Conservation (phyloP, 306 rosid genomes). For the Cucumis hystrix region DNA sequence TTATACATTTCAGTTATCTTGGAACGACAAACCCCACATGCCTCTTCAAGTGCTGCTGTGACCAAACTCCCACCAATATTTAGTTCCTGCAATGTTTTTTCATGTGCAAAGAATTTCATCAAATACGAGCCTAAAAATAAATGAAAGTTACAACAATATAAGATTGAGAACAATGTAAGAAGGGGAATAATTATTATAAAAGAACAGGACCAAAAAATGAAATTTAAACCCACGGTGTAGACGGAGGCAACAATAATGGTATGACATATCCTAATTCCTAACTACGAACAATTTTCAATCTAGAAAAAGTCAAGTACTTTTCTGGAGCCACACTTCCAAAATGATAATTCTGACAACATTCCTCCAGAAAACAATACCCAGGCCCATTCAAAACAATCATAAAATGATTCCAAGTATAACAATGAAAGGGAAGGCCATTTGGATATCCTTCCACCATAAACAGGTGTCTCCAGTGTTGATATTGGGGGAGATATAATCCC, state of each 20-base stretch:
- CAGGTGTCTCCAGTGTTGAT: background rate
- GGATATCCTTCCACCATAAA: background rate
- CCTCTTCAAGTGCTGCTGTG: conserved; percentile 70
- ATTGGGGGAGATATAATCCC: background rate
- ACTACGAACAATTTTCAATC: background rate
- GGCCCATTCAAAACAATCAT: background rate
- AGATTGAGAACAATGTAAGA: background rate
- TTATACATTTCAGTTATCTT: conserved; percentile 78
- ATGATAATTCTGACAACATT: background rate
- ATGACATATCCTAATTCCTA: background rate
- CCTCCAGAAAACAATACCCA: background rate
- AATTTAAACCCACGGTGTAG: background rate
- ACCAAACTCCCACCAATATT: conserved; percentile 89
- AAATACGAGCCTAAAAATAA: background rate
- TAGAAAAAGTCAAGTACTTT: background rate
- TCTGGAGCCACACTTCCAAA: background rate
- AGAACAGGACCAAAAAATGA: background rate
- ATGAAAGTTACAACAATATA: background rate
- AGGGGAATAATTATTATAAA: background rate
- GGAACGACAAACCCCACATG: conserved; percentile 62
- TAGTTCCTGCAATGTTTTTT: conserved; percentile 44
- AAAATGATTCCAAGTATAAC: background rate
- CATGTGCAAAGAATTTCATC: background rate
- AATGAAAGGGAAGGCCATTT: background rate
- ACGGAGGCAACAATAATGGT: background rate